Evolutionary conservation across 139 green algal genomes (phyloP).

Genomic region (Chlorella vulgaris): DNA sequence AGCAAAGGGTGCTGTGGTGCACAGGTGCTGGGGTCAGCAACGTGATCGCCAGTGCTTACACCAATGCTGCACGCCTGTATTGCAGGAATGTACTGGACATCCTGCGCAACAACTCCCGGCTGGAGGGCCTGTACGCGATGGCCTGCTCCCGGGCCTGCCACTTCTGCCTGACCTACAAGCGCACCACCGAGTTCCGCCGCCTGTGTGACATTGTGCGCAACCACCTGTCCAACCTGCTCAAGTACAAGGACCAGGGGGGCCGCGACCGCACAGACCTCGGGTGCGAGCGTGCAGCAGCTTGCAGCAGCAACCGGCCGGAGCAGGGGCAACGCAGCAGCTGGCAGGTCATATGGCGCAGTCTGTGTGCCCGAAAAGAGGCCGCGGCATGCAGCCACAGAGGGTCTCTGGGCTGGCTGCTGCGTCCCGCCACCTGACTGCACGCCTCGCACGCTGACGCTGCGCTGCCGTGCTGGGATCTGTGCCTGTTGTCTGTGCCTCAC

Average conservation of each 20-base stretch:
- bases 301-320: too few species aligned
- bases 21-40: too few species aligned
- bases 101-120: conserved; percentile 96
- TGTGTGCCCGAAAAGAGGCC: too few species aligned
- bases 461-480: neutral
- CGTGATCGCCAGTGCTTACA: too few species aligned
- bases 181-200: conserved; percentile 96
- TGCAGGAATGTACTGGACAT: conserved; percentile 85
- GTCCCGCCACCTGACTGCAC: too few species aligned
- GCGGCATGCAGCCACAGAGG: too few species aligned
- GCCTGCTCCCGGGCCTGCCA: conserved; percentile 78
- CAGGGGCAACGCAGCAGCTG: too few species aligned
- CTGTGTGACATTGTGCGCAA: conserved; percentile 99
- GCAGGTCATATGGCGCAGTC: too few species aligned
- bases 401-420: too few species aligned
- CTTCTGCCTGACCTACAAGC: conserved; percentile 98
- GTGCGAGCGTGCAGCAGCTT: too few species aligned
- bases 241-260: conserved; percentile 83
- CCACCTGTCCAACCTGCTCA: conserved; percentile 95
- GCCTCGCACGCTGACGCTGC: neutral
- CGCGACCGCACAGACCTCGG: conserved; percentile 91
- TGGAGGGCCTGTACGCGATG: conserved; percentile 96
- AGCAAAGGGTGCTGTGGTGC: neutral
- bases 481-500: neutral
- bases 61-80: neutral